A percentile compares a stretch with the other conserved stretches of the same genome.
These are phyloP conservation scores for Phoma herbarum DNA, from an alignment of 2,329 filamentous ascomycete species.

Conservation along the genomic window DNA sequence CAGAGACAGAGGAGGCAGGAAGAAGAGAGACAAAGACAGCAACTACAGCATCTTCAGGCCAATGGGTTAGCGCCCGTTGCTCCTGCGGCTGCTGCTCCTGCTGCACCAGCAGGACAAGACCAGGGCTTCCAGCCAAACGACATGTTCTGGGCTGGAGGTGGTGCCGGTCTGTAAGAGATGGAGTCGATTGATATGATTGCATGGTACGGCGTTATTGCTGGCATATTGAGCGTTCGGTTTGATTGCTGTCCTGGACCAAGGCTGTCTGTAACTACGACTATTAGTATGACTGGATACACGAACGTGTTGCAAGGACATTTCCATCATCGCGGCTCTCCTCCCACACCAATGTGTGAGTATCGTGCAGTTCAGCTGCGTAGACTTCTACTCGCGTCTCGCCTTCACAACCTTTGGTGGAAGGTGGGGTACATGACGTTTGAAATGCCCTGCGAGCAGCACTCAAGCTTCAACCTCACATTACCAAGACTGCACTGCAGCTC, in stretches of 20 bases:
- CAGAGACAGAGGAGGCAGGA: constrained; percentile 63
- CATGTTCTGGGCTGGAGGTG: constrained; percentile 20
- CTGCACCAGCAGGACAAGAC: background rate
- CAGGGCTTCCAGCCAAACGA: constrained; percentile 7
- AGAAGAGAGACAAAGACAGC: constrained; percentile 47
- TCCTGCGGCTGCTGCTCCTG: background rate
- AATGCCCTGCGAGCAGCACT: too few relatives aligned
- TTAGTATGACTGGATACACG: background rate
- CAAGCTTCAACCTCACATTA: too few relatives aligned
- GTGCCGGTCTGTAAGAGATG: constrained; percentile 9
- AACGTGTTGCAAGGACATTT: background rate
- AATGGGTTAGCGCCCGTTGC: background rate
- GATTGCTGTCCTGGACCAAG: background rate
- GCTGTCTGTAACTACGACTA: constrained; percentile 1
- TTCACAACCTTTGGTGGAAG: too few relatives aligned
- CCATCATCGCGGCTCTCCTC: too few relatives aligned
- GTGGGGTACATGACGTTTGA: too few relatives aligned
- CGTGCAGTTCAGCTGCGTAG: too few relatives aligned
- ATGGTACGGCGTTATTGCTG: constrained; percentile 10
- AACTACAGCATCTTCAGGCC: constrained; percentile 30
- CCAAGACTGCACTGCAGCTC: too few relatives aligned
- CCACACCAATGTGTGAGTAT: too few relatives aligned
- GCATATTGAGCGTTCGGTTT: background rate
- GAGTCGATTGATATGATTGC: background rate
- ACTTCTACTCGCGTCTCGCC: too few relatives aligned